phyloP scores from a whole-genome alignment of 306 rosid species.

The Cajanus cajan region DNA sequence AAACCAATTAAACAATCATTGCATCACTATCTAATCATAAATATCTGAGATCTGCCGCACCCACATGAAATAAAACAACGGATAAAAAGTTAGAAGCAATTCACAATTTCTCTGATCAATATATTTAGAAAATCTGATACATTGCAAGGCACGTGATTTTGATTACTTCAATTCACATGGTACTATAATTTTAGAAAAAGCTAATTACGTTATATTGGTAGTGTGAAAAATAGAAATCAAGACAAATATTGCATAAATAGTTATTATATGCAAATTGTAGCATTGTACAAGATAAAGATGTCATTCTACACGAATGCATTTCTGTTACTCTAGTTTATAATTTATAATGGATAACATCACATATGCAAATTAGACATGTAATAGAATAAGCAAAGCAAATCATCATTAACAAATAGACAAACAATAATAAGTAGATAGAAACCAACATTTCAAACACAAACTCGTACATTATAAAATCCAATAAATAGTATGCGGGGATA shows the following conservation, averaged over 20 bases:
- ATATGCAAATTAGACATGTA: conserved; percentile 8
- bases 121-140: neutral
- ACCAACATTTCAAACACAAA: neutral
- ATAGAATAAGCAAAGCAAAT: neutral
- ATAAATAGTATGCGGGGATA: neutral
- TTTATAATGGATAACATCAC: no score
- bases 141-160: neutral
- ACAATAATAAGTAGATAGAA: neutral
- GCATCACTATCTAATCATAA: conserved; percentile 32
- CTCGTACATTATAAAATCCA: neutral
- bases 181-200: neutral
- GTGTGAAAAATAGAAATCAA: neutral
- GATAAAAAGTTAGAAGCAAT: neutral
- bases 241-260: neutral
- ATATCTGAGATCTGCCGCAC: conserved; percentile 30
- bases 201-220: neutral
- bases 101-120: neutral
- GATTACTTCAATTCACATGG: conserved; percentile 9
- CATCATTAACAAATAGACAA: neutral
- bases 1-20: conserved; percentile 21
- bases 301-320: no score
- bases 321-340: no score
- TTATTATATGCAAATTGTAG: neutral
- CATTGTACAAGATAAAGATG: neutral
- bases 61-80: conserved; percentile 14